Evolutionary conservation across 441 rosid species (phyloP).

Genomic region (Metrosideros polymorpha): DNA sequence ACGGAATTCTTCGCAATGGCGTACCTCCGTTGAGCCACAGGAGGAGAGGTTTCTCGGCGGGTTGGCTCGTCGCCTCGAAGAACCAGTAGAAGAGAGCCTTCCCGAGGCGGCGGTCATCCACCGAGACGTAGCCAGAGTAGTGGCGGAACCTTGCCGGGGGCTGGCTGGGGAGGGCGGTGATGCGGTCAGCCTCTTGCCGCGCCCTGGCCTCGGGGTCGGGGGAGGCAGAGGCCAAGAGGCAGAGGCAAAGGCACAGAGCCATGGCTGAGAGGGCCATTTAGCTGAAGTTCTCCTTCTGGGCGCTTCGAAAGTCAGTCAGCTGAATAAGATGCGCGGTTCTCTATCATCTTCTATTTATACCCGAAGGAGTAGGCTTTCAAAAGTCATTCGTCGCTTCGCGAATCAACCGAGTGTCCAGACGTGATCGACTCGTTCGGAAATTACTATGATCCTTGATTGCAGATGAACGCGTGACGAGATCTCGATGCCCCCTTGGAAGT

Average conservation of each 20-base stretch:
- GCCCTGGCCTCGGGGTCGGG: not conserved
- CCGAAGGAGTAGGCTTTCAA: too few species aligned
- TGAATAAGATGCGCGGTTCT: not conserved
- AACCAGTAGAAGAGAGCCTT: conserved; percentile 20
- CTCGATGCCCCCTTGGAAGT: too few species aligned
- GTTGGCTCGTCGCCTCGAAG: conserved; percentile 13
- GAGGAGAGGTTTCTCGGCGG: conserved; percentile 19
- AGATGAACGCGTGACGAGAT: too few species aligned
- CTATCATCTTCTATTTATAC: not conserved
- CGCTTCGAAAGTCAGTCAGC: too few species aligned
- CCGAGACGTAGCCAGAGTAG: conserved; percentile 19
- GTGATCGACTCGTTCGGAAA: too few species aligned
- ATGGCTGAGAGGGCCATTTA: not conserved
- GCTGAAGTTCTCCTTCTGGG: not conserved
- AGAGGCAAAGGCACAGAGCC: not conserved
- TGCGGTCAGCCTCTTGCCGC: not conserved
- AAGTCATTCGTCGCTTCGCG: too few species aligned
- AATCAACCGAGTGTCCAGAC: too few species aligned
- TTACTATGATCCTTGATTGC: too few species aligned
- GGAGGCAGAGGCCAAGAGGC: not conserved
- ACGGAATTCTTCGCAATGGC: not conserved
- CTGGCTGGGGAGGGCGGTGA: conserved; percentile 11
- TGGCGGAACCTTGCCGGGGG: conserved; percentile 16
- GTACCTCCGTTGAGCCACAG: conserved; percentile 26
- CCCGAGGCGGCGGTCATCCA: conserved; percentile 7